Base-by-base conservation (phyloP, 2,329 filamentous ascomycete species). In the Dothiorella sarmentorum region DNA sequence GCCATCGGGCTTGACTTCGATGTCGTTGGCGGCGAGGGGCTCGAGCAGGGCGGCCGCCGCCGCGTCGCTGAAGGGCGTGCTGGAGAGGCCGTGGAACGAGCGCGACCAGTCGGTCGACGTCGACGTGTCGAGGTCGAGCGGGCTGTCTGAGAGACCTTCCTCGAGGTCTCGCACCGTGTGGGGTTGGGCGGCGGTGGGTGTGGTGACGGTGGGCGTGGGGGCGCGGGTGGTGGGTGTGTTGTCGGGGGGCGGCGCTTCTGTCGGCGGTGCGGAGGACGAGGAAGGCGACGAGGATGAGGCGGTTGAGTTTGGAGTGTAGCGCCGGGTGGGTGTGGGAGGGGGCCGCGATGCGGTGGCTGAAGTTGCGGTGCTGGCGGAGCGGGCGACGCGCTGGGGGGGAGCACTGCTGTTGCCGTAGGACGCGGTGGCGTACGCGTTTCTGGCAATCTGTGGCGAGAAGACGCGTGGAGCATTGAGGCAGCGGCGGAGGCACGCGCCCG, bases 1-100 rank as follows among this genome's bases (percentile, higher is more conserved):
- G 31, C 94, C 94, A 76, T 99, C 94, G 29, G 94, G 93, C 79
- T 99, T 99, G 71, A 99, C 88, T 78, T 99, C 94, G 58, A 99
- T 86, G 74, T 97, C 93, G 47, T 86, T 82, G 0, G 82, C 76
- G 56, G 85, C 77, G 11, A 96, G 72, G 1, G 86, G 85, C 59
- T 83, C 79, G 62, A 89, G 82, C 45, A 97, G 80, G 18, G 90
- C 81, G 15, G 85, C 80, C 9, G 84, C 81, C 56, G 87, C 83
- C 73, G 91, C 87, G 44, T 84, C 76, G 3, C 85, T 78, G 73
- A 96, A 96, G 0, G 90, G 82, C 31, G 79, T 78, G 0, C 82
- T 80, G 33, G 86, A 88, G 17, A 96, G 83, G 11, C 90, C 90
- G 72, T 93, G 86, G 78, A 87, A 96, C 13, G 90, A 95, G 49